phyloP scores from a whole-genome alignment of 2,329 filamentous ascomycete genomes.

The Monilinia fructicola region DNA sequence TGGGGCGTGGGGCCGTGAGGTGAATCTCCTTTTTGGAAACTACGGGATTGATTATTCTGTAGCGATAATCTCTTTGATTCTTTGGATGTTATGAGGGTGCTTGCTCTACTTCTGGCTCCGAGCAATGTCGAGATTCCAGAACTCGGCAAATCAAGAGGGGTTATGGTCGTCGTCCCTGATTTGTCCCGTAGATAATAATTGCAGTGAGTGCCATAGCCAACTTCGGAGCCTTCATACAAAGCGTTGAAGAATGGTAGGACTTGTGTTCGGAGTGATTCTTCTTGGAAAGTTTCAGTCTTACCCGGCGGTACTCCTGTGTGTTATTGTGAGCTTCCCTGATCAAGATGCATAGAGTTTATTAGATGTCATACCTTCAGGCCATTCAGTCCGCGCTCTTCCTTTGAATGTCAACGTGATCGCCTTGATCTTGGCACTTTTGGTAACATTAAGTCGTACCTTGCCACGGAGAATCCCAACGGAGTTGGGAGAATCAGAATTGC shows the following conservation, averaged over 20 bases:
- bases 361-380: constrained; percentile 77
- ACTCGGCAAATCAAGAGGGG: constrained; percentile 27
- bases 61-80: constrained; percentile 59
- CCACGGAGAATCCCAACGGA: constrained; percentile 80
- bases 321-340: constrained; percentile 16
- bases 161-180: constrained; percentile 36
- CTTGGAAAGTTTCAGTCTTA: constrained; percentile 80
- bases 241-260: constrained; percentile 92
- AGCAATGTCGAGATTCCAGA: constrained; percentile 34
- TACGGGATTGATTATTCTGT: constrained; percentile 64
- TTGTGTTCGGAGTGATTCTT: constrained; percentile 82
- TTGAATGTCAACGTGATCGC: constrained; percentile 83
- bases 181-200: constrained; percentile 47
- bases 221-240: constrained; percentile 59
- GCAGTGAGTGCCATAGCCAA: constrained; percentile 61
- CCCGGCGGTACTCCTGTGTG: constrained; percentile 73
- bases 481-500: constrained; percentile 31
- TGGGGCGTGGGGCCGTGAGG: constrained; percentile 53
- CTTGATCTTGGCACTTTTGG: constrained; percentile 91
- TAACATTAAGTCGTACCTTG: constrained; percentile 75
- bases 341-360: neutral
- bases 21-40: constrained; percentile 64
- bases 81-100: constrained; percentile 31
- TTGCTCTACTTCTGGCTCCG: constrained; percentile 33
- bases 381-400: constrained; percentile 85